Evolutionary conservation across 2,329 filamentous ascomycete genomes (phyloP).

Genomic region (Stemphylium lycopersici): DNA sequence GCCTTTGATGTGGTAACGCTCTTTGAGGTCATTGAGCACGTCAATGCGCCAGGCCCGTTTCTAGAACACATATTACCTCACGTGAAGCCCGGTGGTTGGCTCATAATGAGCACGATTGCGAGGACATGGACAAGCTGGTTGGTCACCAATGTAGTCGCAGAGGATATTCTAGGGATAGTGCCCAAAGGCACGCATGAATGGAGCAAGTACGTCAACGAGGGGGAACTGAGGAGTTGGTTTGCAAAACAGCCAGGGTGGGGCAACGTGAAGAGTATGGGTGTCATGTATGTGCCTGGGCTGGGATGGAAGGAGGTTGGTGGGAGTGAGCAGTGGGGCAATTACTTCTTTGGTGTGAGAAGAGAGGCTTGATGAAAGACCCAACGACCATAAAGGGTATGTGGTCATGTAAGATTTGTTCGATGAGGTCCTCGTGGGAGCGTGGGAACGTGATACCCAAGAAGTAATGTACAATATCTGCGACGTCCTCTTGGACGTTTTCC

Average conservation of each 20-base stretch:
- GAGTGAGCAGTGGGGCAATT: constrained; percentile 89
- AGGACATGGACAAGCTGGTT: constrained; percentile 88
- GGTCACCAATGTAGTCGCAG: constrained; percentile 89
- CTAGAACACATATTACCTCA: constrained; percentile 74
- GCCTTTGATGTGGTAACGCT: constrained; percentile 80
- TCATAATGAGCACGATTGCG: constrained; percentile 90
- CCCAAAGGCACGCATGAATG: constrained; percentile 95
- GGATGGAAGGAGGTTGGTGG: constrained; percentile 86
- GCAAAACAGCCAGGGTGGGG: constrained; percentile 48
- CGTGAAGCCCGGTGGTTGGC: constrained; percentile 89
- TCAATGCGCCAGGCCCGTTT: constrained; percentile 76
- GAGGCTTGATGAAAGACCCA: constrained; percentile 5
- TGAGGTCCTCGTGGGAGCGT: constrained; percentile 1
- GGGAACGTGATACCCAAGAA: constrained; percentile 13
- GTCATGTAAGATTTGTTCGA: not conserved
- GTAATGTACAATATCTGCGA: constrained; percentile 14
- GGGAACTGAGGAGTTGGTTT: constrained; percentile 68
- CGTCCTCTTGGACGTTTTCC: not conserved
- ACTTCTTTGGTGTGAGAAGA: constrained; percentile 87
- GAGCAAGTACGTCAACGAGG: constrained; percentile 91
- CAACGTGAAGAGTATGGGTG: constrained; percentile 71
- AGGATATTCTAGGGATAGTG: constrained; percentile 85
- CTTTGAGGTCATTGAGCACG: constrained; percentile 96
- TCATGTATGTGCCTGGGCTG: constrained; percentile 86
- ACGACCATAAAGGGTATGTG: not conserved